Percentiles rank a stretch among this genome's conserved stretches.
phyloP scores from a whole-genome alignment of 306 rosid genomes.

The Myrica gale region DNA sequence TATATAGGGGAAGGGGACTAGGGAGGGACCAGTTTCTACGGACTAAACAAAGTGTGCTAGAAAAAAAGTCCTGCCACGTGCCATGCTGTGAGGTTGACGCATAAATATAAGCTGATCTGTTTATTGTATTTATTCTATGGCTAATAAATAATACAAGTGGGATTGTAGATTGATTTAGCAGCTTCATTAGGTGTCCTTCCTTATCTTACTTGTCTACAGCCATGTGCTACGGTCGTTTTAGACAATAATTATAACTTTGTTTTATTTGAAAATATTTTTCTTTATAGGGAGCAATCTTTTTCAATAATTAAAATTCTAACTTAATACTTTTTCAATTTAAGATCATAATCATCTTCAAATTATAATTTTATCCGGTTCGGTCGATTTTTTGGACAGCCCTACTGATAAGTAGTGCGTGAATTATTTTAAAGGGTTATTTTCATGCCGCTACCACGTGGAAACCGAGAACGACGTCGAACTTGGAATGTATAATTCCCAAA shows the following conservation, averaged over 20 bases:
- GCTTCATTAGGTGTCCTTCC: neutral
- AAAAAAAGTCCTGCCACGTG: slow-evolving; percentile 32
- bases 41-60: slow-evolving; percentile 21
- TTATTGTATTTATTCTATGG: neutral
- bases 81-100: slow-evolving; percentile 13
- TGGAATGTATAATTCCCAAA: no score
- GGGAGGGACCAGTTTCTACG: neutral
- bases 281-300: neutral
- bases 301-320: neutral
- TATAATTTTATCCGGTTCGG: no score
- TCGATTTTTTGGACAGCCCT: no score
- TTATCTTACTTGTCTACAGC: neutral
- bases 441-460: no score
- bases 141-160: neutral
- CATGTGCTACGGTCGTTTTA: neutral
- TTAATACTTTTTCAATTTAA: neutral
- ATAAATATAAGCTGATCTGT: neutral
- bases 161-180: neutral
- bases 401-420: no score
- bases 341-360: no score
- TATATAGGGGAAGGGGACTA: neutral
- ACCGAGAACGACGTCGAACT: no score
- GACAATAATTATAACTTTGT: neutral
- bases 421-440: no score
- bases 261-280: neutral